Evolutionary conservation across 2,329 filamentous ascomycete genomes (phyloP), one percentile per base, ranked within the genome.

Genomic region (Alternaria viburni): DNA sequence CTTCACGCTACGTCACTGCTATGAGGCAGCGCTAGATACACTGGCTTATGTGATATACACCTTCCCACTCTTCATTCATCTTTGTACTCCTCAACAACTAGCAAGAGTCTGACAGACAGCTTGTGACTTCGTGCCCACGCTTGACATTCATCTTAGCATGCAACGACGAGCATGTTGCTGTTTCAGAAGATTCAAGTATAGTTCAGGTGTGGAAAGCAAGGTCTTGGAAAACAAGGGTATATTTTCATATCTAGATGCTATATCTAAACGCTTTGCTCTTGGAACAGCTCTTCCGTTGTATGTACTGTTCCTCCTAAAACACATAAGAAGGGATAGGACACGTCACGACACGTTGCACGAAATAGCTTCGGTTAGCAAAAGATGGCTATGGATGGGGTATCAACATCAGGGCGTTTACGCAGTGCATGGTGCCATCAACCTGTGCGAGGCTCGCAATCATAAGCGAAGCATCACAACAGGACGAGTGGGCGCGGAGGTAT

Each of bases 391-490:
- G 5, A 52, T 25, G 30, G 13, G 30, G 17, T 52, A 21, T 36
- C 13, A 12, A 41, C 21, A 36, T 9, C 49, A 41, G 36, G 8
- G n/a, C 17, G 9, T 52, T 21, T 51, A 51, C 28, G 28, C 17
- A 23, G 32, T 51, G 28, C 28, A 51, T 36, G 13, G 3, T 32
- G 26, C 23, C 11, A 21, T 26, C 44, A 57, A 49, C 19, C 23
- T 36, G 15, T 36, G 30, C n/a, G 10, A 49, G 46, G 54, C 28
- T 46, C 54, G 45, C 36, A 19, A 51, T 41, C 54, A 57, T 61
- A 21, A 61, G 45, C 45, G 46, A 61, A 57, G 59, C 54, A 61
- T 61, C 54, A 61, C 54, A 50, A 45, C 26, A 21, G 36, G 32
- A n/a, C 3, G 44, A 13, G 25, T 49, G 25, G 44, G 41, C 44